Base-by-base conservation (phyloP, 257 asterid species). In the Nicotiana otophora region DNA sequence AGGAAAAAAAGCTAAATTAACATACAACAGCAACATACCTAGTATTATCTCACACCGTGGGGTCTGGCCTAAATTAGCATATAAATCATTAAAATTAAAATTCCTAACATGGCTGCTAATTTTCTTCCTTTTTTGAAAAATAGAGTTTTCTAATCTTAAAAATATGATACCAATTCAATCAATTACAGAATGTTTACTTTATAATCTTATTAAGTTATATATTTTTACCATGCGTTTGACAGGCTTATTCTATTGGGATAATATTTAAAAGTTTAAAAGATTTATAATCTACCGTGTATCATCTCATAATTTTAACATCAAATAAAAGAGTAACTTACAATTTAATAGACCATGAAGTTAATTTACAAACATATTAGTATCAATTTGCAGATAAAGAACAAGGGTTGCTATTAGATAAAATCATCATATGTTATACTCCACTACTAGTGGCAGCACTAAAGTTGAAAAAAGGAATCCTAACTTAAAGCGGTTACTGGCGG, bases 401-500 rank as follows among this genome's bases (percentile, higher is more conserved):
- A 11, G 11, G 0, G 16, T 54, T 54, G 60, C 20, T 17, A 5
- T 54, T 54, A 55, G 61, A n/a, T 42, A 20, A 10, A 70, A 42
- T 70, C 78, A 70, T 70, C 34, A 39, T 4, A 23, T 1, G 46
- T 5, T 5, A 10, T 23, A 62, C 26, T 23, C 26, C 26, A 64
- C 42, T 28, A 14, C 42, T 28, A 62, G 61, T 55, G 48, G 53
- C 36, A 70, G 84, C 84, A 74, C 69, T 84, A 84, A 64, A 64
- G 72, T 5, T 30, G 88, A 67, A 85, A 82, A 83, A 58, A 87
- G 82, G 84, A 83, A 75, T 46, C 69, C 85, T 77, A 82, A 87
- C 86, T 70, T 82, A 60, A 72, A 86, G 87, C 89, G 20, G 88
- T 88, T 85, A 87, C 82, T 72, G 82, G 87, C 81, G 81, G 92